Evolutionary conservation across 2,329 filamentous ascomycete species (phyloP), one percentile per base, ranked within the genome.

Genomic region (Albophoma yamanashiensis): DNA sequence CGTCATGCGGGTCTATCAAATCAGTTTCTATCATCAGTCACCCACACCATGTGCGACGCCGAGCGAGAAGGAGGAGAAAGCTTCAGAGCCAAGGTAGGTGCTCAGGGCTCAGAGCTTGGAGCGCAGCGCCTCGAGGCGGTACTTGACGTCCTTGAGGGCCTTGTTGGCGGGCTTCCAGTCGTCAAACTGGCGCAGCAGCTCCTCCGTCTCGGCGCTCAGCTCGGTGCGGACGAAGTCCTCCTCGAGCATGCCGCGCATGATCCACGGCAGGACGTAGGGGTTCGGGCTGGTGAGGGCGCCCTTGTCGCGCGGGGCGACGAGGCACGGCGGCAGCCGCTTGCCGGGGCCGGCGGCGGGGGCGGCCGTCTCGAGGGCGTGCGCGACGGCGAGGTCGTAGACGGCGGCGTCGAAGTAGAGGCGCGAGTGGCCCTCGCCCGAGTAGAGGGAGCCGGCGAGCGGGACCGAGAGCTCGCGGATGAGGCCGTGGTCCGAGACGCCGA

Each of bases 141-240:
- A 97, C 74, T 96, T 96, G 55, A 99, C 92, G 74, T 99, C 94
- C 75, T 94, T 96, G 61, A 99, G 76, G 52, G 89, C 89, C 76
- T 97, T 99, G 9, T 87, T 96, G 0, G 80, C 82, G 0, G 94
- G 94, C 69, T 89, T 92, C 94, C 94, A 99, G 58, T 90, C 86
- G 71, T 97, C 92, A 73, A 97, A 99, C 72, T 96, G 86, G 62
- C 79, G 80, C n/a, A 99, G 77, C 57, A 99, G 74, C 68, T 91
- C 84, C 62, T 84, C 83, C 8, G 91, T 91, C 75, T 99, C 94
- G 1, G 81, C 75, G 39, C 84, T 84, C 22, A 96, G 76, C 69
- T 95, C 89, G 27, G 85, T 89, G 72, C 89, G 92, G 31, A 97
- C 93, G 68, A 91, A 86, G 22, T 94, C 89, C 72, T 99, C 94